Evolutionary conservation across 1,139 yeast genomes (phyloP).

Genomic region (Sugiyamaella neomexicana): DNA sequence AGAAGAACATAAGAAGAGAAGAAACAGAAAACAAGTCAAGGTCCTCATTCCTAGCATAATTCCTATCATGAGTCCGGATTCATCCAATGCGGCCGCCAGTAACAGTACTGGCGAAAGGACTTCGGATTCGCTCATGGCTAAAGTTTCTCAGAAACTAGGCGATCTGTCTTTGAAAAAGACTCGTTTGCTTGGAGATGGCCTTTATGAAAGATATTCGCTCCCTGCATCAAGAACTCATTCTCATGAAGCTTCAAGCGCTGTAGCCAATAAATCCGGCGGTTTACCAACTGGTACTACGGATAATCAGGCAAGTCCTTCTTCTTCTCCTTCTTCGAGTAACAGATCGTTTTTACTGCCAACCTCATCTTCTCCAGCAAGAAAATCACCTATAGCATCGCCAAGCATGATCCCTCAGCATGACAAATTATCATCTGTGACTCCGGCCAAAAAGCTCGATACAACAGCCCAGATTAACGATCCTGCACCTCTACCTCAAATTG

Average conservation of each 20-base stretch:
- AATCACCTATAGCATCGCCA: conserved; percentile 13
- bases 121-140: conserved; percentile 14
- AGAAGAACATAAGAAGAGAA: not conserved
- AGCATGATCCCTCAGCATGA: conserved; percentile 10
- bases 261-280: not conserved
- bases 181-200: conserved; percentile 34
- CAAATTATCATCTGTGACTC: conserved; percentile 1
- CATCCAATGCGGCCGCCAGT: conserved; percentile 3
- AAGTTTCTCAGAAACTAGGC: conserved; percentile 19
- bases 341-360: not conserved
- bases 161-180: conserved; percentile 29
- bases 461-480: too few relatives aligned
- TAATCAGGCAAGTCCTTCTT: not conserved
- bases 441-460: too few relatives aligned
- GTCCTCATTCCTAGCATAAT: not conserved
- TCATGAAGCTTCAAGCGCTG: conserved; percentile 20
- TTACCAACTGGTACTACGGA: not conserved
- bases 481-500: not conserved
- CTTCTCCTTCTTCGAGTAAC: conserved; percentile 2
- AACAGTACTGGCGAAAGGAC: not conserved
- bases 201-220: conserved; percentile 38
- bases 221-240: conserved; percentile 37
- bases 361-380: conserved; percentile 1
- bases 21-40: not conserved
- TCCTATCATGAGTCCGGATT: conserved; percentile 8